Percentiles rank a stretch among this genome's conserved stretches.
Evolutionary conservation across 306 rosid species (phyloP).

Genomic region (Comarum palustre): DNA sequence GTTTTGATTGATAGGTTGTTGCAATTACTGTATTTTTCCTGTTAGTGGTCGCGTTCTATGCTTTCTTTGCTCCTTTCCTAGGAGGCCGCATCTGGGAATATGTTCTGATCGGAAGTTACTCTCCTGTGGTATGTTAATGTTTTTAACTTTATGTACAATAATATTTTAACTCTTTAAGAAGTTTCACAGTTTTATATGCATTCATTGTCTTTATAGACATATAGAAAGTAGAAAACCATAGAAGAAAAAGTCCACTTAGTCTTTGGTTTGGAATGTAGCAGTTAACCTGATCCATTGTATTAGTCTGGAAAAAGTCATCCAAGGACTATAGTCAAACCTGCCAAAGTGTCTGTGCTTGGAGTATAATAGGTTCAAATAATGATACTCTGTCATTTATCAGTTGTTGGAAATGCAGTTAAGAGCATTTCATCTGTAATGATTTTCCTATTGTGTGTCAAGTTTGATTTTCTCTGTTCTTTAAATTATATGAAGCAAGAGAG

Average conservation of each 20-base stretch:
- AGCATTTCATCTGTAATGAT: not conserved
- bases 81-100: constrained; percentile 85
- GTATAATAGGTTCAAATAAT: not conserved
- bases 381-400: not conserved
- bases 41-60: constrained; percentile 87
- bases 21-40: constrained; percentile 87
- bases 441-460: not conserved
- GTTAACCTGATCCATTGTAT: not conserved
- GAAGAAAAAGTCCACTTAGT: not conserved
- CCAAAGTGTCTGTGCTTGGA: not conserved
- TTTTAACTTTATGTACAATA: not conserved
- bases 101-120: constrained; percentile 59
- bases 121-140: constrained; percentile 71
- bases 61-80: constrained; percentile 87
- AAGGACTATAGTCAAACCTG: not conserved
- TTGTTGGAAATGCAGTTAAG: constrained; percentile 9
- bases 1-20: constrained; percentile 61
- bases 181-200: constrained; percentile 9
- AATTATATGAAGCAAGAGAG: not conserved
- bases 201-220: not conserved
- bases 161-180: not conserved
- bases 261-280: constrained; percentile 4
- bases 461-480: not conserved
- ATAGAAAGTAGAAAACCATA: not conserved
- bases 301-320: not conserved